These are phyloP conservation scores for Beauveria medogensis DNA, from an alignment of 2,329 filamentous ascomycete genomes.

Conservation along the genomic window DNA sequence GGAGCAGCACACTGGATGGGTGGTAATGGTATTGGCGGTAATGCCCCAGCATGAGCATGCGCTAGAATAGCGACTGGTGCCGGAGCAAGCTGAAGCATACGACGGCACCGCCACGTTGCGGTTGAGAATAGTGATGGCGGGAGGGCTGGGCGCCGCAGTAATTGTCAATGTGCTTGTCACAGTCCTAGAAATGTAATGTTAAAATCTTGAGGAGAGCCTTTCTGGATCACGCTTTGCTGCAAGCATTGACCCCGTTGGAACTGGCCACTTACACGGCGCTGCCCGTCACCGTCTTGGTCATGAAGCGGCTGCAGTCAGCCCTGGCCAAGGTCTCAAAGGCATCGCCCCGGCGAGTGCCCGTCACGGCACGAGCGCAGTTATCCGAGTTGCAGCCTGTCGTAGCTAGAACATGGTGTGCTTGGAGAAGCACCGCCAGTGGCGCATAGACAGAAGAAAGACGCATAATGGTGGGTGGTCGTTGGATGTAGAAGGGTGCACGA, in stretches of 20 bases:
- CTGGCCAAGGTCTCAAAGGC: background rate
- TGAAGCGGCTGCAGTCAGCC: constrained; percentile 7
- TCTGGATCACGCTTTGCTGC: background rate
- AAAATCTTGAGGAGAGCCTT: background rate
- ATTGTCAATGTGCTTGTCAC: background rate
- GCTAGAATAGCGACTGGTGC: constrained; percentile 16
- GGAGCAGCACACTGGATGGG: background rate
- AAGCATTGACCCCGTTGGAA: background rate
- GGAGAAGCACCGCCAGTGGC: background rate
- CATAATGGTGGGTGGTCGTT: background rate
- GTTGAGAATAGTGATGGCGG: background rate
- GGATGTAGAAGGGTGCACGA: background rate
- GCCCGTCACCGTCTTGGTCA: constrained; percentile 2
- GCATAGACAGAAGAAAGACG: background rate
- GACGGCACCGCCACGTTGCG: constrained; percentile 11
- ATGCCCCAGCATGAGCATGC: constrained; percentile 23
- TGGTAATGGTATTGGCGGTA: constrained; percentile 13
- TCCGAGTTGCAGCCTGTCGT: background rate
- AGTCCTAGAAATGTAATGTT: background rate
- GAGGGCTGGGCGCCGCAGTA: background rate
- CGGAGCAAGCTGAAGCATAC: constrained; percentile 20
- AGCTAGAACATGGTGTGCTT: background rate
- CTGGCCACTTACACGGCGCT: background rate
- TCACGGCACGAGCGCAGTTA: constrained; percentile 11
- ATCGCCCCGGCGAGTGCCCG: constrained; percentile 6